Base-by-base conservation (phyloP, 202 grass and related monocot genomes). In the Setaria viridis region DNA sequence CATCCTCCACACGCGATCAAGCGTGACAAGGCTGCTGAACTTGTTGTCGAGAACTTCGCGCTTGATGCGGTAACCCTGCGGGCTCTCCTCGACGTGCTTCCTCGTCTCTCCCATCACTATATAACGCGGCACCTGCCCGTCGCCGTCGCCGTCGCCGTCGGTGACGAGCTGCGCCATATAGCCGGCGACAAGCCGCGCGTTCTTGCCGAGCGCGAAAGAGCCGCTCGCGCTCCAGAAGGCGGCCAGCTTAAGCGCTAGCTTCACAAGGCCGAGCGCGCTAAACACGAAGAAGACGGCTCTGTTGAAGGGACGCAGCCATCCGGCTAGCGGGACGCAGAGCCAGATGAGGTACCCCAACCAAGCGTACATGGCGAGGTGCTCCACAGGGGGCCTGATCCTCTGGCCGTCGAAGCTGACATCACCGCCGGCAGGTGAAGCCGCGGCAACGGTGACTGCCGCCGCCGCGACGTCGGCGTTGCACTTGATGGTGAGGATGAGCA, bases 151-250 rank as follows among this genome's bases (percentile, higher is more conserved):
- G 7, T 6, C 29, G 19, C 17, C 32, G 13, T 14, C 56, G 30
- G 25, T 29, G 8, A 79, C 76, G 59, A 84, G 81, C 76, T 84
- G 87, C 0, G 59, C 48, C 87, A 88, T 88, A 76, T 88, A 88
- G 20, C 87, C 87, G 41, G 87, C 62, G 49, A 88, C 19, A 0
- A 88, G 81, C 13, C 81, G 81, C 17, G 87, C 67, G 39, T 88
- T 88, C 75, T 59, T 79, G 14, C 81, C 81, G 19, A 79, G 37
- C 0, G 87, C 67, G 57, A 74, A 88, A 0, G 87, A 88, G 58
- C 1, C 0, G 58, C 67, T 7, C 6, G 75, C 81, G 12, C 4
- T 3, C 9, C 15, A 65, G 48, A 43, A 65, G 35, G 56, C 56
- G 12, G 19, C 63, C 35, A 84, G 57, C 47, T 84, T 73, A 17